phyloP scores from a whole-genome alignment of 192 early-diverging fungal species.

The Podila epigama region DNA sequence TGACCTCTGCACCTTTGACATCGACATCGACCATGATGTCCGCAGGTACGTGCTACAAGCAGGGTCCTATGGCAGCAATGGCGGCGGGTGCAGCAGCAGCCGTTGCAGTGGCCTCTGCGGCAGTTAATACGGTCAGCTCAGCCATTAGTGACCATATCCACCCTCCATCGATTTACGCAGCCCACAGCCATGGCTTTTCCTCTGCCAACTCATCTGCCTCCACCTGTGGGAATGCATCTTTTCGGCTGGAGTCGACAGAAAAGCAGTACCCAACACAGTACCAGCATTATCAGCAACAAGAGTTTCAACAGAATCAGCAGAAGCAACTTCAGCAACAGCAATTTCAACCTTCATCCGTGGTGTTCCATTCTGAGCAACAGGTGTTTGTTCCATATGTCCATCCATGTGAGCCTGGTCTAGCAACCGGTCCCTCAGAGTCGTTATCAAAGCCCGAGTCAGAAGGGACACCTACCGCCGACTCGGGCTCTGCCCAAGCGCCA shows the following conservation, averaged over 20 bases:
- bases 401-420: slow-evolving; percentile 11
- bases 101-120: slow-evolving; percentile 26
- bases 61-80: slow-evolving; percentile 29
- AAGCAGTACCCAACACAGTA: background rate
- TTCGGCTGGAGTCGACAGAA: background rate
- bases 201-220: background rate
- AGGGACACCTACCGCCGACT: too few relatives aligned
- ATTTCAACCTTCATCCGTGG: background rate
- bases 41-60: background rate
- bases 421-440: background rate
- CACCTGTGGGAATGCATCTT: background rate
- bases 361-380: slow-evolving; percentile 17
- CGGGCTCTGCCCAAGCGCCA: too few relatives aligned
- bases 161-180: slow-evolving; percentile 17
- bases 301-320: slow-evolving; percentile 1
- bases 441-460: background rate
- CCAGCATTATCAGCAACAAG: slow-evolving; percentile 3
- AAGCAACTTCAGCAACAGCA: background rate
- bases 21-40: background rate
- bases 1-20: slow-evolving; percentile 7
- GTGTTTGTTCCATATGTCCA: slow-evolving; percentile 37
- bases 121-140: slow-evolving; percentile 29
- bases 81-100: slow-evolving; percentile 29
- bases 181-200: background rate
- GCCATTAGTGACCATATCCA: slow-evolving; percentile 32